phyloP scores from a whole-genome alignment of 169 alveolate genomes.

The Sarcocystis neurona region DNA sequence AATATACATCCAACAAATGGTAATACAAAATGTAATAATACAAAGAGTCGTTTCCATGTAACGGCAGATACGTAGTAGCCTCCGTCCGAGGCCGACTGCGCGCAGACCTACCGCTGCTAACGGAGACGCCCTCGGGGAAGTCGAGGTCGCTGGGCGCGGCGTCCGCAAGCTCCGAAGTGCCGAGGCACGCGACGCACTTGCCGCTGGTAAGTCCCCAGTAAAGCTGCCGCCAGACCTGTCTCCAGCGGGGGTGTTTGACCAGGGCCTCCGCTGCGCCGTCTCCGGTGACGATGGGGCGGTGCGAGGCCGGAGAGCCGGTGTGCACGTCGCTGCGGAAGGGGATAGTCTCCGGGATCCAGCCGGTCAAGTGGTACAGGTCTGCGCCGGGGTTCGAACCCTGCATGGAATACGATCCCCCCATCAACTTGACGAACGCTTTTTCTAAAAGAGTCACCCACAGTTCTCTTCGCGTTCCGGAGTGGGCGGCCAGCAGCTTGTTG shows the following conservation, averaged over 20 bases:
- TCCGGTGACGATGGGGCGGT: slow-evolving; percentile 53
- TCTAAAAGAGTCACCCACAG: slow-evolving; percentile 92
- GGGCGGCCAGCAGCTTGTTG: slow-evolving; percentile 84
- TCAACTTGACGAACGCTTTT: slow-evolving; percentile 89
- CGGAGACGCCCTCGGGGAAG: slow-evolving; percentile 80
- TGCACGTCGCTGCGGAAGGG: slow-evolving; percentile 74
- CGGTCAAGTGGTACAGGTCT: slow-evolving; percentile 90
- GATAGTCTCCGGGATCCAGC: slow-evolving; percentile 93
- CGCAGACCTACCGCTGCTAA: slow-evolving; percentile 49
- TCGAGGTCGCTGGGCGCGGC: slow-evolving; percentile 76
- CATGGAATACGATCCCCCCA: slow-evolving; percentile 89
- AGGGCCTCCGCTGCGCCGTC: slow-evolving; percentile 27
- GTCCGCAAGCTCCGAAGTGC: slow-evolving; percentile 77
- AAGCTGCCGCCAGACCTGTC: slow-evolving; percentile 32
- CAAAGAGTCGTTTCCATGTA: neutral
- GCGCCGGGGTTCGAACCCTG: slow-evolving; percentile 92
- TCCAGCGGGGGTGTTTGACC: slow-evolving; percentile 29
- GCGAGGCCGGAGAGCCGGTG: slow-evolving; percentile 70
- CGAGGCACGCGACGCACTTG: slow-evolving; percentile 80
- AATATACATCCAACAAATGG: neutral
- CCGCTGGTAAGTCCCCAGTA: slow-evolving; percentile 76
- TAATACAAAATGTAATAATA: neutral
- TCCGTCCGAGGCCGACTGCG: neutral
- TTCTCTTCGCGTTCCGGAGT: slow-evolving; percentile 81
- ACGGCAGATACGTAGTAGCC: neutral